Evolutionary conservation across 2,329 filamentous ascomycete genomes (phyloP).

Genomic region (Cladosporium sp.): DNA sequence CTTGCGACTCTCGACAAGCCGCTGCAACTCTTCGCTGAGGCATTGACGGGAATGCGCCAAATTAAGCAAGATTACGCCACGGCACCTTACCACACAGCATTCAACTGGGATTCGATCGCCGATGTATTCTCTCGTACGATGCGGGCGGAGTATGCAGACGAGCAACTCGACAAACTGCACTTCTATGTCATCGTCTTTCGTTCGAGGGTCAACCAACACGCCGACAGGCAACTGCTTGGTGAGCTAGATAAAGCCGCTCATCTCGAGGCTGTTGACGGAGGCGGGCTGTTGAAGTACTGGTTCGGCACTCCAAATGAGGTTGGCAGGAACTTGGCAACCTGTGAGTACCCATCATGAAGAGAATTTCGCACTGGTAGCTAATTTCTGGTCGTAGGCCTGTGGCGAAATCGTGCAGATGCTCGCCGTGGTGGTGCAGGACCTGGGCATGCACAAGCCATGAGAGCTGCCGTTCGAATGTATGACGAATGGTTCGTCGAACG

Average conservation of each 20-base stretch:
- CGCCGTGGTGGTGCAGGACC: constrained; percentile 56
- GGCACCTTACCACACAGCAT: constrained; percentile 65
- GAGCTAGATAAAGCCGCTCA: constrained; percentile 75
- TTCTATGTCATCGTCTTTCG: constrained; percentile 88
- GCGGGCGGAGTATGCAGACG: background rate
- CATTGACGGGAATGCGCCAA: constrained; percentile 61
- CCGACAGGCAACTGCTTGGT: constrained; percentile 65
- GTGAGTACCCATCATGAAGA: constrained; percentile 25
- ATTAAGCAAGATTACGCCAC: constrained; percentile 70
- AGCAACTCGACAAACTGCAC: background rate
- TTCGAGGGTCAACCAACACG: constrained; percentile 64
- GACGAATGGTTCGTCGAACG: constrained; percentile 15
- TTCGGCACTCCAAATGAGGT: constrained; percentile 70
- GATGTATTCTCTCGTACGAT: constrained; percentile 43
- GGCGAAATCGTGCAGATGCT: constrained; percentile 57
- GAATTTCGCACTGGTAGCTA: background rate
- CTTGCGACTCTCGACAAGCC: constrained; percentile 62
- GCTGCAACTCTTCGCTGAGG: constrained; percentile 66
- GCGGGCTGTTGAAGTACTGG: constrained; percentile 90
- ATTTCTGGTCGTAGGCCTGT: constrained; percentile 56
- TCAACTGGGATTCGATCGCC: constrained; percentile 71
- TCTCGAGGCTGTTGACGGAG: constrained; percentile 71
- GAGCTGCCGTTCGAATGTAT: constrained; percentile 9
- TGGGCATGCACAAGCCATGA: constrained; percentile 41
- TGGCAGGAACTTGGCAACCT: constrained; percentile 75